Evolutionary conservation across 192 early-diverging fungal species (phyloP).

Genomic region (Coemansia sp.): DNA sequence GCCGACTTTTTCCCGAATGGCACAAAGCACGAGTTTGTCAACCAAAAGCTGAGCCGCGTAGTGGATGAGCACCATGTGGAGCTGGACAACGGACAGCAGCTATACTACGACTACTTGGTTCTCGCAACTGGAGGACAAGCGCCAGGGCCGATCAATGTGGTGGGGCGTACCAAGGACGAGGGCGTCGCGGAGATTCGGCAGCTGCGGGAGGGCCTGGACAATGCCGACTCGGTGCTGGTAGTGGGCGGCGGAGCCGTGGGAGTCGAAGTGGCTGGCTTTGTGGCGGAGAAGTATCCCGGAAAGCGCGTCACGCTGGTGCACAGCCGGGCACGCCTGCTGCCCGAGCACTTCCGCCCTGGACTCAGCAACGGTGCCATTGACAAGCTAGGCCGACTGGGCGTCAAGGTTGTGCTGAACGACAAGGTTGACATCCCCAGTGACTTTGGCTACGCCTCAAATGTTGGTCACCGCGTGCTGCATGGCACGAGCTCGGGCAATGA

Average conservation of each 20-base stretch:
- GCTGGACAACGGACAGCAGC: constrained; percentile 35
- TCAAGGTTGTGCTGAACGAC: constrained; percentile 58
- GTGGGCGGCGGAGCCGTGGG: constrained; percentile 65
- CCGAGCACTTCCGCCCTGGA: constrained; percentile 48
- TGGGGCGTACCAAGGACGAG: constrained; percentile 36
- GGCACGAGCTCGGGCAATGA: constrained; percentile 43
- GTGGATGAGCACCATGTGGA: constrained; percentile 38
- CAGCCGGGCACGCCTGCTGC: constrained; percentile 49
- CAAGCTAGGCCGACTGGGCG: constrained; percentile 52
- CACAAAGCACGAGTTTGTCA: constrained; percentile 49
- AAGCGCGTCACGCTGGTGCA: constrained; percentile 58
- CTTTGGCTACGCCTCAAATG: constrained; percentile 18
- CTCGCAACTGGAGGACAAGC: constrained; percentile 59
- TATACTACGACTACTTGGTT: constrained; percentile 58
- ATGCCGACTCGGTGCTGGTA: constrained; percentile 55
- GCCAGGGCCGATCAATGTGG: constrained; percentile 44
- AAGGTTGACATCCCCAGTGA: constrained; percentile 42
- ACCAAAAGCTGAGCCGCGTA: constrained; percentile 28
- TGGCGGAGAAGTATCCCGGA: constrained; percentile 38
- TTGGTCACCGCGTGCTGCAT: constrained; percentile 35
- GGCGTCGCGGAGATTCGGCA: constrained; percentile 31
- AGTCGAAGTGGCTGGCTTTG: constrained; percentile 61
- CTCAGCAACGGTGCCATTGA: constrained; percentile 40
- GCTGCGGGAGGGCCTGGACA: constrained; percentile 40
- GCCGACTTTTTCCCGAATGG: constrained; percentile 41